A percentile compares a stretch with the other conserved stretches of the same genome.
These are phyloP conservation scores for Collybia mongolica DNA, from an alignment of 768 basidiomycete species.

Conservation along the genomic window DNA sequence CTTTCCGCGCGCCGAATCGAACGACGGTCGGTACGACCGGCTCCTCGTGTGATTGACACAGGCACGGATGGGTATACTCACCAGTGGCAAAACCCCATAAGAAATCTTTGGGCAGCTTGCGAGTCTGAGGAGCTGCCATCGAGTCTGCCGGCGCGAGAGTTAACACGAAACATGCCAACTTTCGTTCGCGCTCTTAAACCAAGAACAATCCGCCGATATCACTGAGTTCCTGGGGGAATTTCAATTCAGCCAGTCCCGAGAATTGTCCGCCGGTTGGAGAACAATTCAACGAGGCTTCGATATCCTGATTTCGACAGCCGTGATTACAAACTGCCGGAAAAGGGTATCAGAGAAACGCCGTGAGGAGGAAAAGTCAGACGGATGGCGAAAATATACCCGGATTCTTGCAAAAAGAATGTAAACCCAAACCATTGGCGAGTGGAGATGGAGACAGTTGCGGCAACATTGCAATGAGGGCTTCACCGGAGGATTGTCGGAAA, in stretches of 20 bases:
- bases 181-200: slow-evolving; percentile 35
- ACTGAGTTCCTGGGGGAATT: slow-evolving; percentile 37
- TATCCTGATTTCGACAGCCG: slow-evolving; percentile 12
- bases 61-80: slow-evolving; percentile 21
- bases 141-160: slow-evolving; percentile 22
- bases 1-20: too few species aligned
- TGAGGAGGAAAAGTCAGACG: slow-evolving; percentile 14
- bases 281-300: slow-evolving; percentile 18
- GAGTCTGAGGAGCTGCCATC: slow-evolving; percentile 30
- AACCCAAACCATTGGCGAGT: slow-evolving; percentile 3
- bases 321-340: slow-evolving; percentile 11
- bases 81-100: slow-evolving; percentile 75
- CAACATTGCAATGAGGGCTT: background rate
- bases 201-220: slow-evolving; percentile 41
- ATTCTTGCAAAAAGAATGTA: slow-evolving; percentile 17
- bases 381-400: slow-evolving; percentile 14
- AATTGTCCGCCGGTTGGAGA: slow-evolving; percentile 41
- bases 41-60: too few species aligned
- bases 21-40: too few species aligned
- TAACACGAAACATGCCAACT: slow-evolving; percentile 24
- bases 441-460: background rate
- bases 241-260: slow-evolving; percentile 37
- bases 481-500: slow-evolving; percentile 25
- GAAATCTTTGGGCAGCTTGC: slow-evolving; percentile 56
- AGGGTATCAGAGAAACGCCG: slow-evolving; percentile 29